Evolutionary conservation across 208 protist species (phyloP).

Genomic region (Leishmania amazonensis): DNA sequence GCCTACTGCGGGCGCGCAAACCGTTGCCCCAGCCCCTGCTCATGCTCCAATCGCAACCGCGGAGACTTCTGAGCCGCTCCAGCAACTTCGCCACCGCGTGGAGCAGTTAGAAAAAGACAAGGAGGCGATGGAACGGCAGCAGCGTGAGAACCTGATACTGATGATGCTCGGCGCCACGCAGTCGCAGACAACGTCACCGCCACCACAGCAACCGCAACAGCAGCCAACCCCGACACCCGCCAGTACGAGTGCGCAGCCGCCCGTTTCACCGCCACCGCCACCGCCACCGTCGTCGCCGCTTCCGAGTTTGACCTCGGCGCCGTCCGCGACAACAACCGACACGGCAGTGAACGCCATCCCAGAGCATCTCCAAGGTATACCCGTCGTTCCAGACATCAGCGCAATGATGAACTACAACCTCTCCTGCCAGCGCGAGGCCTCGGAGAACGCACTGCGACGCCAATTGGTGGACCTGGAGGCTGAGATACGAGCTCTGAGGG

Average conservation of each 20-base stretch:
- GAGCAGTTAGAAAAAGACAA: slow-evolving; percentile 63
- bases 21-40: slow-evolving; percentile 1
- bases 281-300: slow-evolving; percentile 1
- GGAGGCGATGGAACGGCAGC: slow-evolving; percentile 60
- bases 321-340: slow-evolving; percentile 7
- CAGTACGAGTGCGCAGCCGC: not conserved
- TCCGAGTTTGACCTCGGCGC: not conserved
- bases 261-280: not conserved
- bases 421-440: slow-evolving; percentile 59
- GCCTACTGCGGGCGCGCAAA: slow-evolving; percentile 15
- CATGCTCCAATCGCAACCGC: slow-evolving; percentile 2
- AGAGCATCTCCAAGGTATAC: slow-evolving; percentile 44
- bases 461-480: slow-evolving; percentile 71
- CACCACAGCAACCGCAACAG: not conserved
- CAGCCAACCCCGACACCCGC: not conserved
- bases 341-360: not conserved
- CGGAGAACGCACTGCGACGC: slow-evolving; percentile 63
- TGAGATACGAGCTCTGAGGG: slow-evolving; percentile 46
- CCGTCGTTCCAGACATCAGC: slow-evolving; percentile 77
- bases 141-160: slow-evolving; percentile 62
- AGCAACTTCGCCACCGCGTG: slow-evolving; percentile 49
- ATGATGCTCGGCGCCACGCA: slow-evolving; percentile 48
- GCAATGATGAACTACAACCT: slow-evolving; percentile 78
- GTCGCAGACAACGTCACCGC: slow-evolving; percentile 9
- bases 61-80: slow-evolving; percentile 19